A percentile compares a stretch with the other conserved stretches of the same genome.
Evolutionary conservation across 2,329 filamentous ascomycete species (phyloP).

Genomic region (Chaetomium globosum): DNA sequence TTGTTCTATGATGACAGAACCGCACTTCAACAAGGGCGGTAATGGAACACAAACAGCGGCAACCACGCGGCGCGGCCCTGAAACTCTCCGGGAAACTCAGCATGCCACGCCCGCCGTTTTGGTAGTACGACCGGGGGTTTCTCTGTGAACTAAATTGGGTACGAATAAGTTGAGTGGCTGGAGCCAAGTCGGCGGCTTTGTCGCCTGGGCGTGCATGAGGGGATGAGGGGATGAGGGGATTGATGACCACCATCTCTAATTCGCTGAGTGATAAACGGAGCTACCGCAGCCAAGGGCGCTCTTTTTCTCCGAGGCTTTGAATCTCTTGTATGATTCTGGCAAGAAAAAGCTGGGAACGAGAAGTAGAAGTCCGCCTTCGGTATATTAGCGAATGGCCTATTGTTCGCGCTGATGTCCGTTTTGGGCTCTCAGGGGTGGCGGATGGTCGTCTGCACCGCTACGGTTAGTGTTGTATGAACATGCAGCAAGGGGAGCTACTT

Average conservation of each 20-base stretch:
- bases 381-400: background rate
- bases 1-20: background rate
- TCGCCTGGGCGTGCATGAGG: background rate
- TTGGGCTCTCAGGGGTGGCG: background rate
- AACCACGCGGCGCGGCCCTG: background rate
- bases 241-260: background rate
- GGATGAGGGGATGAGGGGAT: background rate
- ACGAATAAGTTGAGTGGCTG: background rate
- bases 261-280: background rate
- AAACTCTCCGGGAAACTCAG: background rate
- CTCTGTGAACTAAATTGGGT: background rate
- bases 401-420: slow-evolving; percentile 9
- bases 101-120: background rate
- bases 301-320: background rate
- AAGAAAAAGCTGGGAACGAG: background rate
- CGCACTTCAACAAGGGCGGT: background rate
- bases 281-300: background rate
- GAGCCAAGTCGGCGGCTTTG: background rate
- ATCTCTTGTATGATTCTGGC: background rate
- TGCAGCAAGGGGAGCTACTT: background rate
- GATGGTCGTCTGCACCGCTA: background rate
- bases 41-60: background rate
- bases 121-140: background rate
- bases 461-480: slow-evolving; percentile 3
- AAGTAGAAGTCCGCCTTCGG: background rate